Percentiles rank a stretch among this genome's conserved stretches.
Evolutionary conservation across 352 stramenopile species (phyloP).

Genomic region (Phytophthora podocarpi): DNA sequence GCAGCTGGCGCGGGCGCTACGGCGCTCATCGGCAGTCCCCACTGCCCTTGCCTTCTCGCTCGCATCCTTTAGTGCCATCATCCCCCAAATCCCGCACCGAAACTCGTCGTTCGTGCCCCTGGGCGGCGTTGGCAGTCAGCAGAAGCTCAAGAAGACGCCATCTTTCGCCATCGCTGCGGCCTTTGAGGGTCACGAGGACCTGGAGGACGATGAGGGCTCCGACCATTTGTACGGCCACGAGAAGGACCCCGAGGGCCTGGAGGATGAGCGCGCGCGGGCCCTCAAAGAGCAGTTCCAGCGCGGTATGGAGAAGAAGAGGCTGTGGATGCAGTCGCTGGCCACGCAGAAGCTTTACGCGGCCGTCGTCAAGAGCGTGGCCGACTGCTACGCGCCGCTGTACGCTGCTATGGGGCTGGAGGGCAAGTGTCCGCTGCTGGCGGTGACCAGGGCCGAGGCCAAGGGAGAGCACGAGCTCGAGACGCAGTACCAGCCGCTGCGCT

Average conservation of each 20-base stretch:
- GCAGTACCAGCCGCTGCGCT: slow-evolving; percentile 60
- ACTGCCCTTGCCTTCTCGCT: neutral
- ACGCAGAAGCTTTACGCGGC: slow-evolving; percentile 38
- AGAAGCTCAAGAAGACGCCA: slow-evolving; percentile 28
- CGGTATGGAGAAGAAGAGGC: slow-evolving; percentile 71
- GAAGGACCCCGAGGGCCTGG: slow-evolving; percentile 6
- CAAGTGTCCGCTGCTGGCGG: slow-evolving; percentile 31
- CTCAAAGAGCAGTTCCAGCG: slow-evolving; percentile 50
- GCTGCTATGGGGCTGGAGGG: slow-evolving; percentile 23
- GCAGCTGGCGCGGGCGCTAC: slow-evolving; percentile 23
- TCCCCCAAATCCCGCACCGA: neutral
- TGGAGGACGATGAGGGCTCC: slow-evolving; percentile 32
- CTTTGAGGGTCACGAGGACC: slow-evolving; percentile 58
- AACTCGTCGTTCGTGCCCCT: slow-evolving; percentile 23
- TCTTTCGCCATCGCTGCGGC: slow-evolving; percentile 63
- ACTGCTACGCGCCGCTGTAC: slow-evolving; percentile 74
- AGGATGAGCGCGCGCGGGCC: slow-evolving; percentile 28
- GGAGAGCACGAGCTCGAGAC: slow-evolving; percentile 31
- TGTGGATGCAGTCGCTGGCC: slow-evolving; percentile 62
- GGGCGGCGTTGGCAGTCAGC: neutral
- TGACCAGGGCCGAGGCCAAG: slow-evolving; percentile 24
- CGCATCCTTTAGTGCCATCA: neutral
- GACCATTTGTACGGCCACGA: slow-evolving; percentile 31
- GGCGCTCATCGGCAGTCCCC: neutral
- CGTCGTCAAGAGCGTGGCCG: slow-evolving; percentile 54